Conservation (phyloP, 441 rosid genomes). For the Gossypium gossypioides region DNA sequence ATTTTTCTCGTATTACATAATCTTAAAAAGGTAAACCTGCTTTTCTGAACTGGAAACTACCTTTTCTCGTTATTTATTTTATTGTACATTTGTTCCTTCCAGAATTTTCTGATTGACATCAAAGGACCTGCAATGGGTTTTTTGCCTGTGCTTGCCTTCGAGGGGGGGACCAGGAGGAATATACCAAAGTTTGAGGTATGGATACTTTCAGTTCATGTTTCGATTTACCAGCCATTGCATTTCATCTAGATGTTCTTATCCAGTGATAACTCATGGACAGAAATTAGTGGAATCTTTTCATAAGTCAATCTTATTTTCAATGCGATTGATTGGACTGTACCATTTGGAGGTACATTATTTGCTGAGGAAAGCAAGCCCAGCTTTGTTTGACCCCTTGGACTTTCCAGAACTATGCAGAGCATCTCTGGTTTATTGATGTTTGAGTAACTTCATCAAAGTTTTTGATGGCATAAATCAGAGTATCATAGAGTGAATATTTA, state of each 20-base stretch:
- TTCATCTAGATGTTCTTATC: constrained; percentile 9
- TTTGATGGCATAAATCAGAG: constrained; percentile 1
- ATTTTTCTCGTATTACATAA: background rate
- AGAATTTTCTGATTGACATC: constrained; percentile 77
- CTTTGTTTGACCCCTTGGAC: background rate
- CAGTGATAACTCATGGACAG: background rate
- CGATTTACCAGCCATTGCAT: background rate
- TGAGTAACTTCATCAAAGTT: background rate
- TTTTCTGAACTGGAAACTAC: constrained; percentile 5
- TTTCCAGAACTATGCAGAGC: background rate
- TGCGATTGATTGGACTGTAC: background rate
- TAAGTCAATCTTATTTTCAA: background rate
- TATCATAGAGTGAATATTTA: background rate
- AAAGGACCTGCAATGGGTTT: constrained; percentile 69
- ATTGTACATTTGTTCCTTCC: constrained; percentile 12
- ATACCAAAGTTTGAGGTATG: constrained; percentile 72
- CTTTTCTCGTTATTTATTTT: constrained; percentile 2
- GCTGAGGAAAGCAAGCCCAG: background rate
- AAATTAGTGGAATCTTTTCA: background rate
- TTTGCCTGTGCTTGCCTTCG: constrained; percentile 80
- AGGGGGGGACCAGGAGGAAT: constrained; percentile 79
- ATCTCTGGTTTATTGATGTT: background rate
- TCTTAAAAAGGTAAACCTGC: background rate
- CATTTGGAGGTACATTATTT: background rate
- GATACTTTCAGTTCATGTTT: background rate